Evolutionary conservation across 306 rosid species (phyloP).

Genomic region (Rosa persica): DNA sequence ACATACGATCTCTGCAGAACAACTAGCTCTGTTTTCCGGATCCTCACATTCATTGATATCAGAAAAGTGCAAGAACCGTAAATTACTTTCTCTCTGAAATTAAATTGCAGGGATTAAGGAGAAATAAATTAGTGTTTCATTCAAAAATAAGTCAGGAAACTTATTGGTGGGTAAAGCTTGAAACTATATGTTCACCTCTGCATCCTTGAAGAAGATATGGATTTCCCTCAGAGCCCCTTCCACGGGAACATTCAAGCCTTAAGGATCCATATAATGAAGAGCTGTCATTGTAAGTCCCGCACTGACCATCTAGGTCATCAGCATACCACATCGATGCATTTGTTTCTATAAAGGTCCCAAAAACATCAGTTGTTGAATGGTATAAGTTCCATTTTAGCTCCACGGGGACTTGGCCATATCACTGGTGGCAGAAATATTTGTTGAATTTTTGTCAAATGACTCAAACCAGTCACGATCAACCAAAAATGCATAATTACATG

Average conservation of each 20-base stretch:
- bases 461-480: background rate
- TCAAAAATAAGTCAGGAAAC: background rate
- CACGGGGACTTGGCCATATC: slow-evolving; percentile 8
- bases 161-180: background rate
- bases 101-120: background rate
- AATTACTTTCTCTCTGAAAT: background rate
- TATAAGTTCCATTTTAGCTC: slow-evolving; percentile 3
- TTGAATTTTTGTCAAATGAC: background rate
- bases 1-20: background rate
- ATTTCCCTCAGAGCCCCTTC: slow-evolving; percentile 6
- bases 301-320: background rate
- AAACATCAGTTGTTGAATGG: background rate
- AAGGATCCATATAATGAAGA: background rate
- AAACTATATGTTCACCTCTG: slow-evolving; percentile 11
- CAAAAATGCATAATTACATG: slow-evolving; percentile 13
- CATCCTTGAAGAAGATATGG: slow-evolving; percentile 25
- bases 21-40: background rate
- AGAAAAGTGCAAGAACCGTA: background rate
- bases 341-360: background rate
- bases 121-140: background rate
- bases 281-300: background rate
- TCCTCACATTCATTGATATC: slow-evolving; percentile 3
- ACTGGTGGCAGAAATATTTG: background rate
- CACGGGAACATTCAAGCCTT: slow-evolving; percentile 4
- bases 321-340: background rate